Evolutionary conservation across 2,329 filamentous ascomycete genomes (phyloP), one percentile per base, ranked within the genome.

Genomic region (Zymoseptoria pseudotritici): DNA sequence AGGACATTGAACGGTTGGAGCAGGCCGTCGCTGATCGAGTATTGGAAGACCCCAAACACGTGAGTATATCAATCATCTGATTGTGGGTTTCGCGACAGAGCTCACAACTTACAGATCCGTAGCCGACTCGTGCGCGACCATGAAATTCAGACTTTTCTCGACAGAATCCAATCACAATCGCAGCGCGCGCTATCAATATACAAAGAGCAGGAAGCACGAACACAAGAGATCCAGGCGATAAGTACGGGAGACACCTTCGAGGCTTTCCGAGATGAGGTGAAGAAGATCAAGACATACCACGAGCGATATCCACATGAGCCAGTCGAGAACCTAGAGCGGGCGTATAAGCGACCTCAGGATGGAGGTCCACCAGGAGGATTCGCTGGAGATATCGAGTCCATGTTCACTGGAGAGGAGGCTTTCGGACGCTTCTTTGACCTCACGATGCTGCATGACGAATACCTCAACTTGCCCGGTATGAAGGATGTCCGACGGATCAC

Each of bases 351-450:
- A 71, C 85, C 86, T 51, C 86, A 88, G 65, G 83, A 85, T 55
- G 71, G 69, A 50, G 68, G 70, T 6, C 66, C 67, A 10, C 70
- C 69, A 4, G 84, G 88, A 19, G 65, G 65, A 1, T 71, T 70
- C 42, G 67, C 65, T 53, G 78, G 81, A 1, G 85, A 92, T 56
- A 87, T 97, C 54, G 93, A 97, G 71, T 86, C 85, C 60, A 88
- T 97, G 79, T 99, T 99, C 75, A 96, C 91, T 0, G 94, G 94
- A 63, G 95, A 99, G 75, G 94, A 99, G 74, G 88, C 88, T 0
- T 97, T 89, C 70, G 94, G 94, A 51, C 88, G 91, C 67, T 99
- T 90, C 75, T 89, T 99, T 70, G 94, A 99, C 74, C 78, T 99
- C 53, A 93, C 88, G 19, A 83, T 81, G 49, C 84, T 86, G 66